Evolutionary conservation across 2,329 filamentous ascomycete species (phyloP), one percentile per base, ranked within the genome.

Genomic region (Ophiocordyceps camponoti-saundersi): DNA sequence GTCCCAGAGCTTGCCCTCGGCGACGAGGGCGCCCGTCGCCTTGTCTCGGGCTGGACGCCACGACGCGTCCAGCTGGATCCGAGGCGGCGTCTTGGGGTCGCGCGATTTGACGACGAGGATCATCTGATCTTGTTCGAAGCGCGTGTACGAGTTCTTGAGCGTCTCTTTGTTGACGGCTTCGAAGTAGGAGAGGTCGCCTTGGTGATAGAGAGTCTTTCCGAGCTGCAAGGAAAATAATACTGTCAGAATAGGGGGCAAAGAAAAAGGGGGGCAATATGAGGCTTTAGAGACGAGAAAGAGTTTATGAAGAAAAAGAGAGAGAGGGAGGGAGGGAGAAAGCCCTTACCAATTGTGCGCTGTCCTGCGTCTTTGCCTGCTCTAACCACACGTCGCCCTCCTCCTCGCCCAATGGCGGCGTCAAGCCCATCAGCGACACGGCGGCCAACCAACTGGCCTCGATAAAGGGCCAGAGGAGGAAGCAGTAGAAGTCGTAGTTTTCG

Each of bases 101-200:
- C 80, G 82, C 47, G 72, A 71, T 55, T 84, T 85, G 29, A 83
- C 72, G 0, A 89, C 74, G 42, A 85, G 68, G 48, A 96, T 72
- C 52, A 96, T 93, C 10, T 88, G 85, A 56, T 96, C 90, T 57
- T 95, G 87, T 55, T 89, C 80, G 57, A 94, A 94, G 16, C 87
- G 79, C 36, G 78, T 73, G 63, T 90, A 95, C 0, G 89, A 83
- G 62, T 98, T 98, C 59, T 92, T 94, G 48, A 98, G 75, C 0
- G 89, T 94, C 63, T 98, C 90, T 57, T 95, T 95, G 70, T 98
- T 98, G 52, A 98, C 90, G 3, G 92, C 89, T 65, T 98, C 92
- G 55, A 95, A 96, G 65, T 98, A 98, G 29, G 83, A 89, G 11
- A 98, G 76, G 57, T 98, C 92, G 48, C 92, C 92, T 67, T 98